These are phyloP conservation scores for Xanthoconium separans DNA, from an alignment of 1,284 basidiomycete genomes.

Conservation along the genomic window DNA sequence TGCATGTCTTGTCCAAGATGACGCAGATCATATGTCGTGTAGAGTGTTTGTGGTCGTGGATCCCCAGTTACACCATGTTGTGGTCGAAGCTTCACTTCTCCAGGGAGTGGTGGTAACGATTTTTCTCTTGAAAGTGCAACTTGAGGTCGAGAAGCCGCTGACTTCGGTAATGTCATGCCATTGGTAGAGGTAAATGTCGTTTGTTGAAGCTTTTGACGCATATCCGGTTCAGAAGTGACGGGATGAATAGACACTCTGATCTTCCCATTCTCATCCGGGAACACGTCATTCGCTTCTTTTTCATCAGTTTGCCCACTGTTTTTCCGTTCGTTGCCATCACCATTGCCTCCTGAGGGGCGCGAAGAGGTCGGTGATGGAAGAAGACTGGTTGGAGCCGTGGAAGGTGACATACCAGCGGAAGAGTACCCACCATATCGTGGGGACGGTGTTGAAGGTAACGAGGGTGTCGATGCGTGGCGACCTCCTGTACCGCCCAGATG, in stretches of 20 bases:
- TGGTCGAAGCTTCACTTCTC: conserved; percentile 46
- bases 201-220: conserved; percentile 46
- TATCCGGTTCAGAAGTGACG: conserved; percentile 57
- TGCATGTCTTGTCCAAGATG: conserved; percentile 39
- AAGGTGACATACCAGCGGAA: conserved; percentile 60
- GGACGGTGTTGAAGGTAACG: conserved; percentile 57
- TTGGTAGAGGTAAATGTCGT: conserved; percentile 33
- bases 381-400: conserved; percentile 69
- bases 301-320: conserved; percentile 41
- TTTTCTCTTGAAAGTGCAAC: conserved; percentile 59
- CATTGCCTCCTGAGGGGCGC: conserved; percentile 55
- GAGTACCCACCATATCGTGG: conserved; percentile 51
- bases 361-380: conserved; percentile 73
- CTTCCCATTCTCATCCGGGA: conserved; percentile 34
- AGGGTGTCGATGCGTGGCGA: conserved; percentile 67
- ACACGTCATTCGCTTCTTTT: conserved; percentile 29
- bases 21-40: conserved; percentile 56
- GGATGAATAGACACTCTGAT: conserved; percentile 45
- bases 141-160: conserved; percentile 34
- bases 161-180: conserved; percentile 30
- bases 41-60: conserved; percentile 63
- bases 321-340: conserved; percentile 48
- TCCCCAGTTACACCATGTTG: conserved; percentile 40
- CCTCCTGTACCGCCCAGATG: conserved; percentile 36
- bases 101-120: conserved; percentile 71